Evolutionary conservation across 2,329 filamentous ascomycete species (phyloP), one percentile per base, ranked within the genome.

Genomic region (Truncatella angustata): DNA sequence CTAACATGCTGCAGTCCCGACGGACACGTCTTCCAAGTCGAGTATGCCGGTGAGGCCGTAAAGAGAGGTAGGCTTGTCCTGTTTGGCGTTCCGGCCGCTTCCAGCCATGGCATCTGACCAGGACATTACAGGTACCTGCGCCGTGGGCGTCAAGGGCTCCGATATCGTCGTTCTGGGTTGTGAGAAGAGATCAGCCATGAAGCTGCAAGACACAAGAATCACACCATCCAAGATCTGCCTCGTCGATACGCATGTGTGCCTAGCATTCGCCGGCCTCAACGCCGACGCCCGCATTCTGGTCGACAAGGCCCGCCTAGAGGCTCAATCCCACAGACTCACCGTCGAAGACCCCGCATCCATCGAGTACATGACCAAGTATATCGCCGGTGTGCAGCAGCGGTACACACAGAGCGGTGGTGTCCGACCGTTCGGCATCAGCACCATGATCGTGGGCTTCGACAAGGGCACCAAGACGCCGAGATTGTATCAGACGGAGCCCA

Each of bases 321-420:
- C 94, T 45, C 94, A 99, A 76, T 96, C 91, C 63, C 94, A 99
- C 78, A 88, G 94, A 59, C 80, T 99, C 64, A 97, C 94, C 4
- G 91, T 99, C 54, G 94, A 99, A 72, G 95, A 99, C 70, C 93
- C 94, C 51, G 91, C 96, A 60, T 93, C 90, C 57, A 95, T 99
- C 73, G 94, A 99, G 77, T 99, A 99, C 81, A 97, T 99, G 69
- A 97, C 94, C 66, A 97, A 99, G 79, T 96, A 97, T 67, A 88
- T 99, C 58, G 94, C 94, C 50, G 90, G 93, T 52, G 94, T 99
- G 62, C 94, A 99, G 80, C 94, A 99, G 80, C 86, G 91, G 73
- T 99, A 99, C 81, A 99, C 94, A 44, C 94, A 99, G 80, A 96
- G 91, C 67, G 94, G 94, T 77, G 94, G 94, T 81, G 94, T 99